Percentiles rank a stretch among this genome's conserved stretches.
These are phyloP conservation scores for Penicillium sclerotigenum DNA, from an alignment of 2,329 filamentous ascomycete genomes.

Conservation along the genomic window DNA sequence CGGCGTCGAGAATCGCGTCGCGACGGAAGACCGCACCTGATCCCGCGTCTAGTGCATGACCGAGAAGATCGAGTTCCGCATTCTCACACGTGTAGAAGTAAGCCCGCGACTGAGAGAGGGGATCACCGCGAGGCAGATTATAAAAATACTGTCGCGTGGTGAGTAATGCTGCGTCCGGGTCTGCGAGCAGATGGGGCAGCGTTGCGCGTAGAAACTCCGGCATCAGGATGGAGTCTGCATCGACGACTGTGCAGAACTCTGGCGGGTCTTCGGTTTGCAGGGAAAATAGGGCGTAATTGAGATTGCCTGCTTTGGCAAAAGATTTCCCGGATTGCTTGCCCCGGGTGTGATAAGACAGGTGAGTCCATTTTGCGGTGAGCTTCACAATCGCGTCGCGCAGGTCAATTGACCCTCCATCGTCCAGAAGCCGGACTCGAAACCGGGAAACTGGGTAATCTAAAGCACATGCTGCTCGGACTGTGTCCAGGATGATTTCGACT, in stretches of 20 bases:
- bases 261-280: conserved; percentile 24
- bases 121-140: conserved; percentile 33
- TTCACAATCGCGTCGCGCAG: conserved; percentile 42
- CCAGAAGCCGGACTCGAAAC: conserved; percentile 55
- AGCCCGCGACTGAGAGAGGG: conserved; percentile 30
- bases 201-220: conserved; percentile 37
- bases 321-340: conserved; percentile 38
- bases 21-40: conserved; percentile 37
- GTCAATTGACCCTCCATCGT: conserved; percentile 51
- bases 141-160: conserved; percentile 36
- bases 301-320: conserved; percentile 39
- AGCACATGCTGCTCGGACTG: conserved; percentile 53
- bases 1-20: conserved; percentile 27
- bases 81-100: conserved; percentile 37
- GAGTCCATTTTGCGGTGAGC: conserved; percentile 44
- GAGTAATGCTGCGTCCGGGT: conserved; percentile 30
- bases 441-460: conserved; percentile 54
- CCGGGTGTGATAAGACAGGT: conserved; percentile 55
- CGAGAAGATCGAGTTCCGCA: conserved; percentile 28
- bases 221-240: conserved; percentile 39
- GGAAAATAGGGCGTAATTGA: conserved; percentile 34
- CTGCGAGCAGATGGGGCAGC: conserved; percentile 34
- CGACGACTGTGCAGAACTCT: conserved; percentile 34
- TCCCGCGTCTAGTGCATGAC: conserved; percentile 32
- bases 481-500: conserved; percentile 56